phyloP scores from a whole-genome alignment of 2,329 filamentous ascomycete genomes.

The Pestalotiopsis sp. region DNA sequence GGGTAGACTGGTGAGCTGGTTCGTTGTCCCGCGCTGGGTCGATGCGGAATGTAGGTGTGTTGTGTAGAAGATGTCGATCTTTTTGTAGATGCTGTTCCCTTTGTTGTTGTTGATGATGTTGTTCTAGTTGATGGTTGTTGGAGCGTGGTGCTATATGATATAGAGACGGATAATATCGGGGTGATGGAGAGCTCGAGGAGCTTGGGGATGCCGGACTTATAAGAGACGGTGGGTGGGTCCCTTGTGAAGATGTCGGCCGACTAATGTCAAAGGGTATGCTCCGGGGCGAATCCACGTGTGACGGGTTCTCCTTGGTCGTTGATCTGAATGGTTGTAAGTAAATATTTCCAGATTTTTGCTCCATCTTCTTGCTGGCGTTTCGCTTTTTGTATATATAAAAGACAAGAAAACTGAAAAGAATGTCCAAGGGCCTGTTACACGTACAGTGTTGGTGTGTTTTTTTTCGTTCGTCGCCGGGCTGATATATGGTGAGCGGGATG shows the following conservation, averaged over 20 bases:
- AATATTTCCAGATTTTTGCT: slow-evolving; percentile 24
- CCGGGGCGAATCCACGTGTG: slow-evolving; percentile 23
- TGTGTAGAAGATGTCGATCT: slow-evolving; percentile 17
- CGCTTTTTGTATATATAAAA: slow-evolving; percentile 25
- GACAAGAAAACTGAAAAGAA: slow-evolving; percentile 2
- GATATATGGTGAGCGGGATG: slow-evolving; percentile 6
- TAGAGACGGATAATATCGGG: slow-evolving; percentile 28
- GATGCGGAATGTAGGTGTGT: slow-evolving; percentile 34
- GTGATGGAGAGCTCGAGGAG: slow-evolving; percentile 25
- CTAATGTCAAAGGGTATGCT: slow-evolving; percentile 22
- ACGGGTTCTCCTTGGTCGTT: slow-evolving; percentile 24
- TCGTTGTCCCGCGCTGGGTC: slow-evolving; percentile 34
- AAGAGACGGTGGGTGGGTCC: slow-evolving; percentile 28
- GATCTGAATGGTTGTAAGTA: slow-evolving; percentile 32
- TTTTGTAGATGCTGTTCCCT: slow-evolving; percentile 24
- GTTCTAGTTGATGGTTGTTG: slow-evolving; percentile 20
- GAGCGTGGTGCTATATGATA: slow-evolving; percentile 22
- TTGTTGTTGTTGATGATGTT: slow-evolving; percentile 19
- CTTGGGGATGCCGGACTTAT: slow-evolving; percentile 27
- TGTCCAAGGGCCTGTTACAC: slow-evolving; percentile 22
- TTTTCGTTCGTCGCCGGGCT: background rate
- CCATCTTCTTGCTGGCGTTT: slow-evolving; percentile 16
- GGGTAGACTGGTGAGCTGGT: slow-evolving; percentile 21
- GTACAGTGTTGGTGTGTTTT: slow-evolving; percentile 16
- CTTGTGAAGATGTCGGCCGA: slow-evolving; percentile 23